Base-by-base conservation (phyloP, 2,329 filamentous ascomycete species). In the Fusarium cyanostomum region DNA sequence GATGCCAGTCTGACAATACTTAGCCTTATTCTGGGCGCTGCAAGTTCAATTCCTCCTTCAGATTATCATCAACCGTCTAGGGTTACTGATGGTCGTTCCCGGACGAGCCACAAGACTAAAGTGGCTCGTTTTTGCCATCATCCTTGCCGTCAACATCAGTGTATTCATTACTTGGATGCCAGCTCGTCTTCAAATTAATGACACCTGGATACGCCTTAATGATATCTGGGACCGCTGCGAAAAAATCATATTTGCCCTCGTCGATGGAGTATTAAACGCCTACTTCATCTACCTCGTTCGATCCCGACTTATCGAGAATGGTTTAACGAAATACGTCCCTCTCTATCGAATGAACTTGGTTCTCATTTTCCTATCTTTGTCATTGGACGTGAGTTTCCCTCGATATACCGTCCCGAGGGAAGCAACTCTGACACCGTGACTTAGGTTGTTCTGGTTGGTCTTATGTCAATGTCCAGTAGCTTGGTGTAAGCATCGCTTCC, bases 131-230 rank as follows among this genome's bases (percentile, higher is more conserved):
- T 76, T 82, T 0, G 41, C 72, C 1, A 28, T 84, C n/a, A 82
- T 86, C 52, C 75, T 78, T 3, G 54, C 74, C 2, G 75, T 86
- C 53, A 86, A 85, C 43, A 79, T 85, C 18, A 79, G 78, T 3
- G 83, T 85, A 2, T 84, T 82, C 42, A 75, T 73, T 52, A 84
- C 85, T 13, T 86, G 84, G 83, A 80, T 86, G 15, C 83, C 84
- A 0, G 78, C 82, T 0, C 80, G 81, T 2, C 71, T 84, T 1
- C 77, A 82, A 37, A 74, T 80, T 6, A 78, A 67, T 7, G 50
- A 77, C 0, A 67, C 49, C 1, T 84, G 78, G 50, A 74, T 83
- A 24, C 61, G 70, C 16, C 69, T 84, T 41, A 86, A 86, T 62
- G 64, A 77, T 0, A 72, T 82, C 39, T 86, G 83, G 84, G 84